A percentile compares a stretch with the other conserved stretches of the same genome.
Evolutionary conservation across 2,329 filamentous ascomycete species (phyloP).

Genomic region (Aureobasidium sp.): DNA sequence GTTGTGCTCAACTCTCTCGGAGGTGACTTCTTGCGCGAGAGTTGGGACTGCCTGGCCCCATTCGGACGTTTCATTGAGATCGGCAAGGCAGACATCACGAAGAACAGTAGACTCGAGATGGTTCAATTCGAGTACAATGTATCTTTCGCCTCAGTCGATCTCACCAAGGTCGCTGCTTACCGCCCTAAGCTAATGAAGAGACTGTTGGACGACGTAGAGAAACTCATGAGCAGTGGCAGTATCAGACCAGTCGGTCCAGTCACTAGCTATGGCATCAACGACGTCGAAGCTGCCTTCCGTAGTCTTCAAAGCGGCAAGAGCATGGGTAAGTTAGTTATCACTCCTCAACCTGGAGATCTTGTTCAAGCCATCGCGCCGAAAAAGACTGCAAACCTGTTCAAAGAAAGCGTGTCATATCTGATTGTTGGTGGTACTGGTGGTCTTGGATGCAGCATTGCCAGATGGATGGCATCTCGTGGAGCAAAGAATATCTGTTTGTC

Average conservation of each 20-base stretch:
- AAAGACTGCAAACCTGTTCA: neutral
- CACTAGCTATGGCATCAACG: constrained; percentile 16
- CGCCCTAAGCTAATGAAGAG: constrained; percentile 17
- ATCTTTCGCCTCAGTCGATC: constrained; percentile 14
- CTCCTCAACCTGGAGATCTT: neutral
- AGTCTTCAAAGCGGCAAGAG: constrained; percentile 18
- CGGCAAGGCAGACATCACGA: constrained; percentile 18
- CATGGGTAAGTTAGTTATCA: constrained; percentile 20
- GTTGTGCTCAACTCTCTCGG: constrained; percentile 25
- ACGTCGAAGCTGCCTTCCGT: constrained; percentile 11
- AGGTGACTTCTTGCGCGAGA: constrained; percentile 22
- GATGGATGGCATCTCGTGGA: constrained; percentile 16
- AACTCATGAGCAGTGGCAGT: constrained; percentile 13
- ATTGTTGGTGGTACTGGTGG: constrained; percentile 22
- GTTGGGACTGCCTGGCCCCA: constrained; percentile 21
- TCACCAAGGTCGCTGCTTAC: constrained; percentile 11
- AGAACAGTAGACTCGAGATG: constrained; percentile 14
- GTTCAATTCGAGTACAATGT: constrained; percentile 20
- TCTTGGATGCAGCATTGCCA: constrained; percentile 17
- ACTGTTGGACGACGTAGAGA: constrained; percentile 17
- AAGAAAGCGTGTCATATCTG: constrained; percentile 16
- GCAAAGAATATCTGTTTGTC: constrained; percentile 17
- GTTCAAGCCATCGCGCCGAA: neutral
- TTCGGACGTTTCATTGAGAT: constrained; percentile 26
- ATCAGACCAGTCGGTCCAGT: constrained; percentile 16